Conservation (phyloP, 2,329 filamentous ascomycete genomes). For the Colletotrichum endophyticum region DNA sequence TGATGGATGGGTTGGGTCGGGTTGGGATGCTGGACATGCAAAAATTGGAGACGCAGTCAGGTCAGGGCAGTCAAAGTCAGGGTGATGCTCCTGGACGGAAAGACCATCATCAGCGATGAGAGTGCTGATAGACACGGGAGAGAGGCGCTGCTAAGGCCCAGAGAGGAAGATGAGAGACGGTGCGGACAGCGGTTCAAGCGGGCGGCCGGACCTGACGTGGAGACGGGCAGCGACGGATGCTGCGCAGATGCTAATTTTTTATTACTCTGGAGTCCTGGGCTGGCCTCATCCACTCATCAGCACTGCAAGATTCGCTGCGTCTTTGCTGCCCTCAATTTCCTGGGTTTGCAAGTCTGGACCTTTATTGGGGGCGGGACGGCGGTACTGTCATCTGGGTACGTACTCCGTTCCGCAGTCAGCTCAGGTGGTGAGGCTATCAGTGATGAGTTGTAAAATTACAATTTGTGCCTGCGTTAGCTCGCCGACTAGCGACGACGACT, state of each 20-base stretch:
- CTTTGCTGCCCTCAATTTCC: slow-evolving; percentile 2
- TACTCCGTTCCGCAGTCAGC: background rate
- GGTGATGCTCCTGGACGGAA: background rate
- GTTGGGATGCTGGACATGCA: background rate
- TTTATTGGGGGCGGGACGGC: slow-evolving; percentile 2
- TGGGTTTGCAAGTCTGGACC: background rate
- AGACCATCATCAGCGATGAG: background rate
- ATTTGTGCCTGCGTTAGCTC: slow-evolving; percentile 1
- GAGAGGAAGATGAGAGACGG: background rate
- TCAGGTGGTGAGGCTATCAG: background rate
- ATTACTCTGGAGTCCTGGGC: background rate
- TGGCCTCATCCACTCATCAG: background rate
- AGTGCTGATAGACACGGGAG: background rate
- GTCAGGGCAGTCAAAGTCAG: background rate
- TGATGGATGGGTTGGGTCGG: background rate
- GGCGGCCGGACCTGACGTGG: background rate
- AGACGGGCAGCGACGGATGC: background rate
- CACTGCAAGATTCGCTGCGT: background rate
- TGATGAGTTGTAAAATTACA: background rate
- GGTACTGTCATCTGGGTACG: slow-evolving; percentile 3
- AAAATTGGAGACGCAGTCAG: background rate
- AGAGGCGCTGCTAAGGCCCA: background rate
- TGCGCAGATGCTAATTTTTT: background rate
- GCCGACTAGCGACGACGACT: background rate
- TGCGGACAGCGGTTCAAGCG: background rate